A percentile compares a stretch with the other conserved stretches of the same genome.
Evolutionary conservation across 73 alveolate genomes (phyloP).

Genomic region (Paramecium sexaurelia): DNA sequence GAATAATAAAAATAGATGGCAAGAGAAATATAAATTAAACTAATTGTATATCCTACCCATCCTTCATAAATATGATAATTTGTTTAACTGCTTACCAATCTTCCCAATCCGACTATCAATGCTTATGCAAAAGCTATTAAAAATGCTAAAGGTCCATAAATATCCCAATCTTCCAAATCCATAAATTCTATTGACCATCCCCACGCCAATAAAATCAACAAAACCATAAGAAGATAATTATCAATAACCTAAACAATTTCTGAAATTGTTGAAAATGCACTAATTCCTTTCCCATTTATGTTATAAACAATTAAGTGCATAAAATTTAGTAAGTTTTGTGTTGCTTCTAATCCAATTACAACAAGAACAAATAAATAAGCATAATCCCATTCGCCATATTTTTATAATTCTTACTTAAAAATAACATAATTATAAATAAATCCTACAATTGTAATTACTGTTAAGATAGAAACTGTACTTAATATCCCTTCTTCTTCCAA

Average conservation of each 20-base stretch:
- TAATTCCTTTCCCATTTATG: conserved; percentile 55
- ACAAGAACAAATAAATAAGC: conserved; percentile 59
- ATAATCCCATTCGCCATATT: conserved; percentile 63
- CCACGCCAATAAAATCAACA: conserved; percentile 62
- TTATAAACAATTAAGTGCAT: conserved; percentile 49
- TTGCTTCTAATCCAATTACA: conserved; percentile 40
- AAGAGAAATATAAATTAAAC: background rate
- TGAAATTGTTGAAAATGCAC: conserved; percentile 16
- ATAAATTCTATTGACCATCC: conserved; percentile 66
- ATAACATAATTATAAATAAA: background rate
- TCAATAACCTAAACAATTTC: conserved; percentile 37
- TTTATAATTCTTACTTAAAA: background rate
- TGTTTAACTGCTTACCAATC: background rate
- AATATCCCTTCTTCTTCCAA: conserved; percentile 12
- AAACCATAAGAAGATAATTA: background rate
- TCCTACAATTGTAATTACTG: background rate
- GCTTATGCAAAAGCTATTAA: background rate
- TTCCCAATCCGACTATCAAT: conserved; percentile 47
- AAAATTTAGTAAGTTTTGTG: conserved; percentile 24
- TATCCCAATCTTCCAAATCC: conserved; percentile 65
- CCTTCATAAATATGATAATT: conserved; percentile 33
- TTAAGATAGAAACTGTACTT: background rate
- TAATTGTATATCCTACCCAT: conserved; percentile 18
- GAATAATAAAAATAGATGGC: conserved; percentile 16
- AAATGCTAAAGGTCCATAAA: conserved; percentile 59